phyloP scores from a whole-genome alignment of 2,329 filamentous ascomycete genomes.

The Aspergillus flavus region DNA sequence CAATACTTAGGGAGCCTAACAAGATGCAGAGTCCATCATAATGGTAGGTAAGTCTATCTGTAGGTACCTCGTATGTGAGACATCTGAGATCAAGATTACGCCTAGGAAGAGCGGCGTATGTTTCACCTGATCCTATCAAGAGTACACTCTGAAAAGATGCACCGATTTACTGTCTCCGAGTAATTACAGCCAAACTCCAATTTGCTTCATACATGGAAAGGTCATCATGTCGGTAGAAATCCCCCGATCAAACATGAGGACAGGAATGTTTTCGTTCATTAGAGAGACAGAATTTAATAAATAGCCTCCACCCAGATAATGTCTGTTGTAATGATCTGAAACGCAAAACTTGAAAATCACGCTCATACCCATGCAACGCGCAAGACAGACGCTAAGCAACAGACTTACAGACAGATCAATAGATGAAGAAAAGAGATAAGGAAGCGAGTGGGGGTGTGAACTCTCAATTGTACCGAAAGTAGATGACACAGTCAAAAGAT shows the following conservation, averaged over 20 bases:
- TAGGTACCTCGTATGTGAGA: background rate
- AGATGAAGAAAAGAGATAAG: background rate
- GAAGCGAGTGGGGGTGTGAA: background rate
- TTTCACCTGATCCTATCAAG: background rate
- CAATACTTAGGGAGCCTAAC: background rate
- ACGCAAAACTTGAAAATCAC: conserved; percentile 11
- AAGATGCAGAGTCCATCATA: background rate
- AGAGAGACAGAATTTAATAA: conserved; percentile 1
- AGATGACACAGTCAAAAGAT: conserved; percentile 2
- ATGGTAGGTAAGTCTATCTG: background rate
- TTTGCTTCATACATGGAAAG: background rate
- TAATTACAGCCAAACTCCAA: background rate
- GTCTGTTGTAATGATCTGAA: conserved; percentile 7
- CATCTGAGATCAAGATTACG: background rate
- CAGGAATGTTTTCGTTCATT: conserved; percentile 1
- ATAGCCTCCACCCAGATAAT: conserved; percentile 7
- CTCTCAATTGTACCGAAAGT: conserved; percentile 5
- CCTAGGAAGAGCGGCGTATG: background rate
- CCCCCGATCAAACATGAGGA: background rate
- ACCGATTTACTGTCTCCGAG: background rate
- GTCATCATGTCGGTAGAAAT: background rate
- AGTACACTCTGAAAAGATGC: background rate
- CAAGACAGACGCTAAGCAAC: conserved; percentile 21
- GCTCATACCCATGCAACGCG: conserved; percentile 26
- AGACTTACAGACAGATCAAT: background rate